Conservation (phyloP, 2,329 filamentous ascomycete species). For the Ilyonectria sp. region DNA sequence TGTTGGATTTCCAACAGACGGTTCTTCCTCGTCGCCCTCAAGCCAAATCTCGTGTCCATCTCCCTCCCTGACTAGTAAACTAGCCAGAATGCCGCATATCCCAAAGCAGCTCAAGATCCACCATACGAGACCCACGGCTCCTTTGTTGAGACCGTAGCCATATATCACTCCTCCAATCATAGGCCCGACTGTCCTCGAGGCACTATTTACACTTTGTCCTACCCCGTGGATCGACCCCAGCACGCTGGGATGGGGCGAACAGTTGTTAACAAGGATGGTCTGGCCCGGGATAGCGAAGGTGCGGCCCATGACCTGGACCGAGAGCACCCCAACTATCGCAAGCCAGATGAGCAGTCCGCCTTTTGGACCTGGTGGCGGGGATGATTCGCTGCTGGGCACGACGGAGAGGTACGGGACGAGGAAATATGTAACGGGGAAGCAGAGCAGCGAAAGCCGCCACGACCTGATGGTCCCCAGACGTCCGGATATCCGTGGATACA, state of each 20-base stretch:
- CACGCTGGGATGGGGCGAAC: slow-evolving; percentile 63
- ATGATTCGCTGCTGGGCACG: slow-evolving; percentile 68
- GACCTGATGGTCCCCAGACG: slow-evolving; percentile 30
- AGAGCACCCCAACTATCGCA: slow-evolving; percentile 73
- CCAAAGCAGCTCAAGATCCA: slow-evolving; percentile 69
- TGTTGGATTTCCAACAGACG: not conserved
- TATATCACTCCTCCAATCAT: slow-evolving; percentile 73
- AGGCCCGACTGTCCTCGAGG: slow-evolving; percentile 73
- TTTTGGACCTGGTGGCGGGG: slow-evolving; percentile 65
- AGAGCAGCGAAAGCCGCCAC: slow-evolving; percentile 67
- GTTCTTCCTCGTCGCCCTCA: slow-evolving; percentile 70
- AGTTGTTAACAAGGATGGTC: slow-evolving; percentile 65
- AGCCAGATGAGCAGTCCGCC: slow-evolving; percentile 74
- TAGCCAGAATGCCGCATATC: slow-evolving; percentile 64
- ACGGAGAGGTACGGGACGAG: slow-evolving; percentile 80
- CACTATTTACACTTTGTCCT: slow-evolving; percentile 71
- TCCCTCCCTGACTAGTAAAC: slow-evolving; percentile 71
- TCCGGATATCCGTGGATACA: slow-evolving; percentile 35
- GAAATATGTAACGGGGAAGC: slow-evolving; percentile 80
- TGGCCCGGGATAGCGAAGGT: slow-evolving; percentile 71
- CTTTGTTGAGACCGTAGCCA: slow-evolving; percentile 69
- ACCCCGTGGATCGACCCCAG: slow-evolving; percentile 65
- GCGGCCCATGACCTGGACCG: slow-evolving; percentile 76
- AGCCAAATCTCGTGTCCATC: slow-evolving; percentile 77
- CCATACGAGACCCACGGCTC: slow-evolving; percentile 72